Conservation (phyloP, 2,329 filamentous ascomycete genomes). For the Albifimbria verrucaria region DNA sequence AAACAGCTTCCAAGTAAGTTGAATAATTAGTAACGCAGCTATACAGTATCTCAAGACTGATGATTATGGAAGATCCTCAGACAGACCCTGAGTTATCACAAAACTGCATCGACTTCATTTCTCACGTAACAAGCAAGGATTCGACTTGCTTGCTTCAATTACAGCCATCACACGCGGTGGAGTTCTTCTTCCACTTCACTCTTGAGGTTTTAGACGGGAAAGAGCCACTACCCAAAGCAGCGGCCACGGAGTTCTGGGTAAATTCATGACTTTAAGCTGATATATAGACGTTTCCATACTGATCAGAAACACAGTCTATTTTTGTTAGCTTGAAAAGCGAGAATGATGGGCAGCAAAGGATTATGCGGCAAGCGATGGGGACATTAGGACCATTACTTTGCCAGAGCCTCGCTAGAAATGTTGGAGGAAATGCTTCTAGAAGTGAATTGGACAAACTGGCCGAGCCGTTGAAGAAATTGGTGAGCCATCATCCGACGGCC, state of each 20-base stretch:
- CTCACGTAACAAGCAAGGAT: slow-evolving; percentile 59
- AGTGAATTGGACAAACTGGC: slow-evolving; percentile 70
- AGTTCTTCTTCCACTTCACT: slow-evolving; percentile 69
- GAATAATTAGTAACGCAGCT: too few relatives aligned
- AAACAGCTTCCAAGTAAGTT: slow-evolving; percentile 56
- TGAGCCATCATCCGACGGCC: slow-evolving; percentile 51
- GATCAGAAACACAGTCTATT: slow-evolving; percentile 37
- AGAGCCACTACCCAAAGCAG: slow-evolving; percentile 72
- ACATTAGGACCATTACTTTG: slow-evolving; percentile 61
- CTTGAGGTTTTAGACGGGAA: slow-evolving; percentile 66
- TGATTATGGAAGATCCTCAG: slow-evolving; percentile 51
- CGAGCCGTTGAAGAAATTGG: slow-evolving; percentile 68
- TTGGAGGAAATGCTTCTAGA: slow-evolving; percentile 65
- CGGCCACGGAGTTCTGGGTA: slow-evolving; percentile 75
- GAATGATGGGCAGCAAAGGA: slow-evolving; percentile 37
- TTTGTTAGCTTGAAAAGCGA: slow-evolving; percentile 49
- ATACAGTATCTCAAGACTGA: not conserved
- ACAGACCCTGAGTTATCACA: slow-evolving; percentile 71
- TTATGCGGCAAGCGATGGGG: slow-evolving; percentile 47
- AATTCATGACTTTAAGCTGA: slow-evolving; percentile 13
- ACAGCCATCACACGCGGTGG: slow-evolving; percentile 53
- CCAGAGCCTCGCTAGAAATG: slow-evolving; percentile 58
- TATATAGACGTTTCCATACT: not conserved
- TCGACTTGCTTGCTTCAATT: slow-evolving; percentile 58
- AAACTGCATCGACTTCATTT: slow-evolving; percentile 69